phyloP scores from a whole-genome alignment of 1,139 yeast species.

The Tardiomyces depauwii region DNA sequence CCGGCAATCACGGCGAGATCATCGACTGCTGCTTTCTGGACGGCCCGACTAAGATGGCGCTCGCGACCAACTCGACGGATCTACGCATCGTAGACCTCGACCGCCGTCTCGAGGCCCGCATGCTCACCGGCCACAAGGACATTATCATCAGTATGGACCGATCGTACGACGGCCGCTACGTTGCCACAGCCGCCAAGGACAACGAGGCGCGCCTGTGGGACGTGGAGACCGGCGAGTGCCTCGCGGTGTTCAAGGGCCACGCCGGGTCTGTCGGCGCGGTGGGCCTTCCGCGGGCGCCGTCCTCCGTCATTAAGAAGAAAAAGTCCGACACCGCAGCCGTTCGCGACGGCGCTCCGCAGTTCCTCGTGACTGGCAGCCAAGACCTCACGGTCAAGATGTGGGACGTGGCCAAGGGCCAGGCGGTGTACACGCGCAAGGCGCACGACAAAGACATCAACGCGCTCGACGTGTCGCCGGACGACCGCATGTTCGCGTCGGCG shows the following conservation, averaged over 20 bases:
- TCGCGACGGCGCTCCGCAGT: conserved; percentile 42
- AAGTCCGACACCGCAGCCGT: conserved; percentile 16
- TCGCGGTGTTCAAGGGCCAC: conserved; percentile 71
- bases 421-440: conserved; percentile 86
- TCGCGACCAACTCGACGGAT: conserved; percentile 94
- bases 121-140: conserved; percentile 77
- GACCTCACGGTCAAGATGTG: conserved; percentile 89
- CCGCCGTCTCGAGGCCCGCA: conserved; percentile 16
- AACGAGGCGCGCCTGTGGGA: conserved; percentile 77
- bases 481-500: conserved; percentile 81
- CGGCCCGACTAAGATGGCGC: conserved; percentile 20
- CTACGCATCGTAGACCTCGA: conserved; percentile 54
- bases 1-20: conserved; percentile 93
- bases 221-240: conserved; percentile 40
- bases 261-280: conserved; percentile 80
- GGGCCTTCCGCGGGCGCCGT: conserved; percentile 51
- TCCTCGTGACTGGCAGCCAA: conserved; percentile 72
- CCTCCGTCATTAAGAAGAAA: background rate
- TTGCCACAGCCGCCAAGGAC: conserved; percentile 92
- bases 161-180: conserved; percentile 72
- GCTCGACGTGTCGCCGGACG: conserved; percentile 80
- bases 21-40: conserved; percentile 40
- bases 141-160: conserved; percentile 72
- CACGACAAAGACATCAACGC: conserved; percentile 95
- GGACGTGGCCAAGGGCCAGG: conserved; percentile 49